Percentiles rank a stretch among this genome's conserved stretches.
Evolutionary conservation across 768 basidiomycete species (phyloP).

Genomic region (Psilocybe azurescens): DNA sequence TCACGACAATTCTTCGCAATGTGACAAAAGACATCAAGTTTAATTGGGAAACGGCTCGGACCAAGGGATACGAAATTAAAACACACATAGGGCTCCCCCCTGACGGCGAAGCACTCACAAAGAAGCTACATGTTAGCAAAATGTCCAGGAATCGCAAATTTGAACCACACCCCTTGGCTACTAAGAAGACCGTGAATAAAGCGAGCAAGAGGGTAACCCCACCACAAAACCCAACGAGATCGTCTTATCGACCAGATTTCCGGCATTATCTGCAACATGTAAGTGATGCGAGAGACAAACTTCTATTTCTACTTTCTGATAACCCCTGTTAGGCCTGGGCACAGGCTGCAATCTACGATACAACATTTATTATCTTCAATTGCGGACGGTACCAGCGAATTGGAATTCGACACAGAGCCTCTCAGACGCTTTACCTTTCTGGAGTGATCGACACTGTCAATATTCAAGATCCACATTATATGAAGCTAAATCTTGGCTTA

Average conservation of each 20-base stretch:
- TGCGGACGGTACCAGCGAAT: slow-evolving; percentile 14
- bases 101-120: too few species aligned
- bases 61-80: neutral
- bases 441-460: slow-evolving; percentile 11
- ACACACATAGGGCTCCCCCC: neutral
- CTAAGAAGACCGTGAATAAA: neutral
- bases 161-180: too few species aligned
- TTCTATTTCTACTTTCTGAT: neutral
- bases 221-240: neutral
- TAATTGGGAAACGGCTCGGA: neutral
- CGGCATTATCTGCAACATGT: slow-evolving; percentile 3
- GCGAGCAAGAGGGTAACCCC: neutral
- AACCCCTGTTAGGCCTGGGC: slow-evolving; percentile 6
- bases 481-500: slow-evolving; percentile 20
- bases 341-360: neutral
- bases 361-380: slow-evolving; percentile 10
- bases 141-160: too few species aligned
- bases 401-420: slow-evolving; percentile 13
- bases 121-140: too few species aligned
- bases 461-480: slow-evolving; percentile 9
- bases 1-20: neutral
- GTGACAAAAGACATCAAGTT: neutral
- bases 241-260: neutral
- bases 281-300: neutral
- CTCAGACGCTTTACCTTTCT: slow-evolving; percentile 15